Evolutionary conservation across 176 grass and related monocot species (phyloP), one percentile per base, ranked within the genome.

Genomic region (Pharus latifolius): DNA sequence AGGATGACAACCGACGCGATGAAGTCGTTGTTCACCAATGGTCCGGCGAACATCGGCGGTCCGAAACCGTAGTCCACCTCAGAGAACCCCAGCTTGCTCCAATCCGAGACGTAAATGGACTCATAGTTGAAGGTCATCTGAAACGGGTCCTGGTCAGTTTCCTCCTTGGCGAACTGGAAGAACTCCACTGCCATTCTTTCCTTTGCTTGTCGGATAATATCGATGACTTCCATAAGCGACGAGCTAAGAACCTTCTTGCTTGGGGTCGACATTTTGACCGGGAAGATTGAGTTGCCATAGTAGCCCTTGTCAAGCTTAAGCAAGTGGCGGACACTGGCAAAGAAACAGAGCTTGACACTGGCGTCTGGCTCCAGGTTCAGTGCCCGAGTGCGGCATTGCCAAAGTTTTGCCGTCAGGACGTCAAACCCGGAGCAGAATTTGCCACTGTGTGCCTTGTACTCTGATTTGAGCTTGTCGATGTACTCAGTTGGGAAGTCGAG

Each of bases 81-180:
- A 0, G 82, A 81, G 76, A 94, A 89, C 1, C 91, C 91, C 29
- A 94, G 70, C 83, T 94, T 94, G 74, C 86, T 88, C 91, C 91
- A 94, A 67, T 94, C 91, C 4, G 91, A 89, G 20, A 94, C 79
- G 24, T 86, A 89, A 62, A 90, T 69, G 19, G 85, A 83, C 79
- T 87, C 91, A 59, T 94, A 94, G 67, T 94, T 83, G 44, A 92
- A 89, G 8, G 86, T 86, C 91, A 88, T 94, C 53, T 84, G 70
- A 70, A 89, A 89, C 2, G 86, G 91, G 67, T 88, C 86, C 48
- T 72, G 56, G 40, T 70, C 60, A 0, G 70, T 70, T 79, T 94
- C 85, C 41, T 84, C 85, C 49, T 81, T 86, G 15, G 85, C 90
- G 40, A 89, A 94, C 73, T 77, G 64, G 55, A 70, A 72, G 82